These are phyloP conservation scores for Colletotrichum sp. DNA, from an alignment of 2,329 filamentous ascomycete genomes.

Conservation along the genomic window DNA sequence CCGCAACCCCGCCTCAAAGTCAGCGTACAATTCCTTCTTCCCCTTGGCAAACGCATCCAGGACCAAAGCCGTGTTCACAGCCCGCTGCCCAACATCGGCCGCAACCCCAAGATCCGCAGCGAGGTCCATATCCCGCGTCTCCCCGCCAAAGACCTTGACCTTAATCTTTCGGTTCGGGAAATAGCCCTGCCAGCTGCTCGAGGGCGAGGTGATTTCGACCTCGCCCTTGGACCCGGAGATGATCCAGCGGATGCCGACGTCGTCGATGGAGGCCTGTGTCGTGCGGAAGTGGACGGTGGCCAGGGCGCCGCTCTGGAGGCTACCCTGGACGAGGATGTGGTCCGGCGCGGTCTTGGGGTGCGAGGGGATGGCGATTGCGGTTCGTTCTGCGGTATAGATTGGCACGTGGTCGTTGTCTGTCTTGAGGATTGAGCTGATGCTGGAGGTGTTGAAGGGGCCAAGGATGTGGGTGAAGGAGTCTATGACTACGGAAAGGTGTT, in stretches of 20 bases:
- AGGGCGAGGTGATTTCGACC: conserved; percentile 27
- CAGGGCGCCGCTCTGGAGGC: conserved; percentile 31
- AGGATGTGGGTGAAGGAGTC: conserved; percentile 36
- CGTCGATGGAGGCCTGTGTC: conserved; percentile 23
- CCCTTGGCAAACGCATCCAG: conserved; percentile 27
- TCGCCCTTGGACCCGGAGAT: conserved; percentile 42
- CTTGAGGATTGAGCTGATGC: conserved; percentile 29
- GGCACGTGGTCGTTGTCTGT: conserved; percentile 23
- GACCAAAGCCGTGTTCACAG: conserved; percentile 24
- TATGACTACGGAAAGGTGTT: conserved; percentile 27
- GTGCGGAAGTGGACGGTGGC: conserved; percentile 32
- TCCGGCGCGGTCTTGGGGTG: conserved; percentile 34
- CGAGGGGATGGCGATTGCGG: conserved; percentile 25
- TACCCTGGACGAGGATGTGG: conserved; percentile 37
- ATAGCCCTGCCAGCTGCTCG: conserved; percentile 22
- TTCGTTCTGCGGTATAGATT: conserved; percentile 24
- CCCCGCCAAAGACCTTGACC: conserved; percentile 21
- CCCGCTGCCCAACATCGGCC: conserved; percentile 7
- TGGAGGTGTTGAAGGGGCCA: conserved; percentile 33
- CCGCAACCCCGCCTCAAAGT: conserved; percentile 27
- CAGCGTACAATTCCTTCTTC: conserved; percentile 6
- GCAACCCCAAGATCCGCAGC: conserved; percentile 14
- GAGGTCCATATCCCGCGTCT: not conserved
- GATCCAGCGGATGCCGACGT: conserved; percentile 32
- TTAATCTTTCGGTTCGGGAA: conserved; percentile 13